Conservation (phyloP, 805 yeast species). For the Suhomyces xylopsoci region DNA sequence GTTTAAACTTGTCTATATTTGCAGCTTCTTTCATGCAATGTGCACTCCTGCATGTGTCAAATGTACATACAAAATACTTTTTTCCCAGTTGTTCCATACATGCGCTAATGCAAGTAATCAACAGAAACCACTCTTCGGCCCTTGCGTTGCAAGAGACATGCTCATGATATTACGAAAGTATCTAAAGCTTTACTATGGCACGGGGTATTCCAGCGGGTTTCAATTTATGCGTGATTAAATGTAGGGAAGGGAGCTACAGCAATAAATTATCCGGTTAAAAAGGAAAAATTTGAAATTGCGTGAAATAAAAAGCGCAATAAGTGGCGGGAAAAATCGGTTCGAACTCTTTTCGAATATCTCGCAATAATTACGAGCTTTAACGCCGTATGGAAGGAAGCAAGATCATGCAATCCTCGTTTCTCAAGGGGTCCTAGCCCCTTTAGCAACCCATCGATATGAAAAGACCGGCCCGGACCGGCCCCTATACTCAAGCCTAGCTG, state of each 20-base stretch:
- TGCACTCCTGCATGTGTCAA: background rate
- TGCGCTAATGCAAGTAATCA: background rate
- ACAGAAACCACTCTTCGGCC: background rate
- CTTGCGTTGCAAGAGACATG: background rate
- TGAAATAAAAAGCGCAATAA: background rate
- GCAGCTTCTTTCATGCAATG: background rate
- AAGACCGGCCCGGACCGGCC: background rate
- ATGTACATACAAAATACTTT: background rate
- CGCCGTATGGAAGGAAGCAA: background rate
- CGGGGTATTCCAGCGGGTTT: background rate
- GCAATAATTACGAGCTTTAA: background rate
- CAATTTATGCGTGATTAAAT: background rate
- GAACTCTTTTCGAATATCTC: background rate
- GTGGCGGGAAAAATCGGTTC: background rate
- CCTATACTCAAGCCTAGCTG: background rate
- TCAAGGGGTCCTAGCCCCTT: background rate
- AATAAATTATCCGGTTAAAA: background rate
- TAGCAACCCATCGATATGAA: too few relatives aligned
- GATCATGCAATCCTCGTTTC: background rate
- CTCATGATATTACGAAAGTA: background rate
- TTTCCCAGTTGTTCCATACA: background rate
- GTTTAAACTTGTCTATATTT: background rate
- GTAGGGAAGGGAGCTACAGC: background rate
- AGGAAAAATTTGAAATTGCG: background rate
- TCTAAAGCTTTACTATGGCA: background rate